Evolutionary conservation across 2,329 filamentous ascomycete species (phyloP), one percentile per base, ranked within the genome.

Genomic region (Cadophora sp.): DNA sequence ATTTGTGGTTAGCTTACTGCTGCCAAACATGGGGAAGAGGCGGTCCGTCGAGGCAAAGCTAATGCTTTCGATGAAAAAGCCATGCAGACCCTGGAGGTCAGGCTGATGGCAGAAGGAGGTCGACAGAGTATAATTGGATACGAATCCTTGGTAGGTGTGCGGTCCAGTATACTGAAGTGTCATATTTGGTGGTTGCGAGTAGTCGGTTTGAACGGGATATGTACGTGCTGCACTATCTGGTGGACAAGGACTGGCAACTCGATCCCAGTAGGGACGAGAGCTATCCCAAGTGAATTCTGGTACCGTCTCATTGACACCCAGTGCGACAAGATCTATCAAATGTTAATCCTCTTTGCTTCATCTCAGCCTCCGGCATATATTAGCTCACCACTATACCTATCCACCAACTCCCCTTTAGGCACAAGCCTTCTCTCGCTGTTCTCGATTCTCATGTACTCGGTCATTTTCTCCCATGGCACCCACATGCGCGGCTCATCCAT

Each of bases 401-500:
- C 48, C n/a, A 83, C 79, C 27, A 76, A 74, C 31, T 77, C 1
- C 84, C 87, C 85, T 83, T 88, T 74, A 86, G 87, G 84, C 83
- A 88, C 70, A 85, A 83, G 72, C 83, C 86, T 14, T 27, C 73
- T 60, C 6, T 64, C 64, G 58, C 68, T 69, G 31, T 64, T 62
- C 24, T 71, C 72, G 31, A 66, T 65, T 40, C 71, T 68, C 62
- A 73, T 64, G 61, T 69, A 72, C 24, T 65, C 69, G 22, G 50
- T 66, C 31, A 74, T 69, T 62, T 74, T 81, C 58, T 89, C 84
- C 79, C 83, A 87, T 8, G 86, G 83, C 1, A 87, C 85, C 34
- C 90, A 77, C 24, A 91, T 78, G n/a, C 88, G 82, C 14, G 88
- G 83, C 76, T 91, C 87, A 75, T 90, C 88, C 81, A 89, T 84